Base-by-base conservation (phyloP, 108 stramenopile species). In the Skeletonema costatum region DNA sequence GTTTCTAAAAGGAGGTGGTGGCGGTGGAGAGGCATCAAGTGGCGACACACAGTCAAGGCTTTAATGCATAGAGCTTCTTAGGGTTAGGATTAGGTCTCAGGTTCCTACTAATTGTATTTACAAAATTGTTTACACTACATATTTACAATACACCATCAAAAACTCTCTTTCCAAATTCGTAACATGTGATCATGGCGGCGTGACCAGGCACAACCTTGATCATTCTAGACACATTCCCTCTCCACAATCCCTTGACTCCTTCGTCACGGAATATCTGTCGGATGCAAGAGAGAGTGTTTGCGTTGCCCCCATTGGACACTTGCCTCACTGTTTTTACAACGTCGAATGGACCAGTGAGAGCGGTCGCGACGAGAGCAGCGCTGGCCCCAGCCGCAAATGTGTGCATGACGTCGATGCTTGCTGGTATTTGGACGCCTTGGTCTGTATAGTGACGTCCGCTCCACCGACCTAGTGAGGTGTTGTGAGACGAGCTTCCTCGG, bases 151-250 rank as follows among this genome's bases (percentile, higher is more conserved):
- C 31, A 12, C 76, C 79, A 25, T 76, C 39, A 38, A 90, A 64
- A 1, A 88, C 16, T 30, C 76, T 80, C 82, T 99, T 98, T 33
- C 93, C 93, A 33, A 87, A 72, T 73, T 98, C 97, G 69, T 98
- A 98, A 56, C 87, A 88, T 19, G 94, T 77, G 50, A 99, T 90
- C 97, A 99, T 99, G 60, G 98, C 93, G n/a, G 93, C 98, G 87
- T 95, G 97, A 2, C 94, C 93, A 8, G 98, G 98, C 25, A 92
- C 97, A 3, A 98, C 94, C 70, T 97, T 97, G 12, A 91, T 78
- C 76, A 96, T 85, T 29, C 98, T 66, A 11, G 98, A 78, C 32
- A 65, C 60, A 60, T 97, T 95, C 19, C 98, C 94, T 77, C 74
- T 85, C 94, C 94, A 95, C 74, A 95, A 85, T 60, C 88, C 90